Evolutionary conservation across 2,329 filamentous ascomycete genomes (phyloP), one percentile per base, ranked within the genome.

Genomic region (Penicillium hesseltinei): DNA sequence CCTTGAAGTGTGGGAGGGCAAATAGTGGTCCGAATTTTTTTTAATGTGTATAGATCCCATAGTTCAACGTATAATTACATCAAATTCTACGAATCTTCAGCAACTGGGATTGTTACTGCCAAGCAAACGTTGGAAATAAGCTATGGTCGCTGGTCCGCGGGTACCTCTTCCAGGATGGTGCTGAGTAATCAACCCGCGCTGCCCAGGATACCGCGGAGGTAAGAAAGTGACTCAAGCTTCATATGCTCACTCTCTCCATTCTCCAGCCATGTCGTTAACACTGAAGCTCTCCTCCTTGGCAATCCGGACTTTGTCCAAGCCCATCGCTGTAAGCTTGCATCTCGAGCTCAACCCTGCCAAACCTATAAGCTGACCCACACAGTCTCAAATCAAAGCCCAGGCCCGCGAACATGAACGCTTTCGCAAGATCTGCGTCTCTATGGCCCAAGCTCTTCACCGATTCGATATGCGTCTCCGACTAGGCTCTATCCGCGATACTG

Each of bases 321-420:
- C 86, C 2, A 85, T 89, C 68, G 85, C 84, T 62, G 86, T 88
- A 79, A 56, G 69, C 55, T 46, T 39, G 21, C n/a, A 36, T 35
- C 55, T 29, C 39, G n/a, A 35, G 17, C 10, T 27, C 23, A 25
- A 23, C 25, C n/a, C 38, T 48, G 19, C 35, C 51, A 13, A 25
- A 49, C 7, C 27, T 6, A 19, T 10, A 58, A 60, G 61, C 69
- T 73, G 56, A 73, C 65, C 40, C 8, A 35, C 44, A n/a, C 69
- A 88, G 86, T 88, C 86, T 67, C 80, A 80, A 70, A 87, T 89
- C 71, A 89, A 88, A 73, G 79, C 79, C 53, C 85, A 88, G 75
- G 86, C 86, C 21, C 83, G 84, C 64, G 86, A 89, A 71, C 86
- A 89, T 79, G 84, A 88, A 53, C 79, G 82, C 11, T 89, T 89